Base-by-base conservation (phyloP, 2,329 filamentous ascomycete species). In the Scedosporium minutisporum region DNA sequence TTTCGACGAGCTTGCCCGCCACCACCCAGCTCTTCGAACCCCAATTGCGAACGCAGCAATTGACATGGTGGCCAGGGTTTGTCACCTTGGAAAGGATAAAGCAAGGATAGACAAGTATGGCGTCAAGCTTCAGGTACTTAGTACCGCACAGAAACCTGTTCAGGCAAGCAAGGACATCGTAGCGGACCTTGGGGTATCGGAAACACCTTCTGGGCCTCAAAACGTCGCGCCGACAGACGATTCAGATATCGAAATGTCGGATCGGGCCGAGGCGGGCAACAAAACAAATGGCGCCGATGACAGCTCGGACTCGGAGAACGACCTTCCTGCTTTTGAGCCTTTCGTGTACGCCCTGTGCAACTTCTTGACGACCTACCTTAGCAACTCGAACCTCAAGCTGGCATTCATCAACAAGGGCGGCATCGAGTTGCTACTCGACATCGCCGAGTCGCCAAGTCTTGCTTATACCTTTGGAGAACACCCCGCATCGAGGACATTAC, bases 1-100 rank as follows among this genome's bases (percentile, higher is more conserved):
- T 48, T 97, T 99, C 70, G 95, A 99, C 72, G 95, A 99, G 74
- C 82, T 99, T 64, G 89, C 93, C 61, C 87, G 95, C 48, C 95
- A 99, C 71, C 95, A 99, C 69, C 95, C 96, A 0, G 82, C 85
- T 23, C 77, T 99, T 55, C 90, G 93, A 67, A 82, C 83, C 9
- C 83, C 87, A 3, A 95, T 99, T 64, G 86, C 93, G 65, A 88
- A 89, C 66, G 88, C 91, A n/a, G 86, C 96, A 16, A 83, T 96
- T 64, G 87, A 92, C 65, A 96, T 97, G 91, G 85, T 96, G 64
- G 87, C 87, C 41, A 86, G 91, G 61, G 88, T 99, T 42, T 85
- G 87, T 48, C 82, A 89, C 66, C 77, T 97, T 25, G 91, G 89
- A 66, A 84, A 85, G 60, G 80, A 81, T 51, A 89, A 91, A 71